Conservation (phyloP, 306 rosid species). For the Elaeagnus macrophylla region DNA sequence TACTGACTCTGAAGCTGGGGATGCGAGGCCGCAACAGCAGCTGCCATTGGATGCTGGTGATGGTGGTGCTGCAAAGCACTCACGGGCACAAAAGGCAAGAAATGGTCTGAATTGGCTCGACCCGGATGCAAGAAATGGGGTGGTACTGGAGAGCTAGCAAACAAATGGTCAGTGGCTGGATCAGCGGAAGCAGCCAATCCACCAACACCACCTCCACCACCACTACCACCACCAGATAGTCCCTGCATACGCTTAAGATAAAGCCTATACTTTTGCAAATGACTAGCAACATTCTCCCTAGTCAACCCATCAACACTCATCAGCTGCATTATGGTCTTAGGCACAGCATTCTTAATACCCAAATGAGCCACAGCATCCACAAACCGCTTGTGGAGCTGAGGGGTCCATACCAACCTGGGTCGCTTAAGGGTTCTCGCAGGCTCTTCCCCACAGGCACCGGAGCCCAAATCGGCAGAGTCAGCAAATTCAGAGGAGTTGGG, state of each 20-base stretch:
- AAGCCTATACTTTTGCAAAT: constrained; percentile 88
- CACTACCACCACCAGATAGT: constrained; percentile 30
- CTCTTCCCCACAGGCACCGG: constrained; percentile 79
- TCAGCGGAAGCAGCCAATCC: constrained; percentile 31
- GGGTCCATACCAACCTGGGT: constrained; percentile 95
- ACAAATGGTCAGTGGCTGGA: constrained; percentile 64
- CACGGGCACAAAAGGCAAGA: constrained; percentile 77
- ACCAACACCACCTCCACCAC: constrained; percentile 25
- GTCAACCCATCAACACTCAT: constrained; percentile 97
- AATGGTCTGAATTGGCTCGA: constrained; percentile 72
- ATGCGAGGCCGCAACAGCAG: constrained; percentile 28
- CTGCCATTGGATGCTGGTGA: constrained; percentile 51
- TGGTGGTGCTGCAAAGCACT: constrained; percentile 72
- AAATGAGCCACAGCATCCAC: constrained; percentile 93
- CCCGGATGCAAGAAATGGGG: constrained; percentile 73
- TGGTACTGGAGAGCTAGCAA: constrained; percentile 88
- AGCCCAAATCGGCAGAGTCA: constrained; percentile 76
- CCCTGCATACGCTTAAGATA: constrained; percentile 96
- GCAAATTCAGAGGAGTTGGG: constrained; percentile 81
- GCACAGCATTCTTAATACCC: constrained; percentile 93
- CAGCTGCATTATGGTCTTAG: constrained; percentile 99
- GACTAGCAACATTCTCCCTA: constrained; percentile 90
- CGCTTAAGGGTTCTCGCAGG: constrained; percentile 93
- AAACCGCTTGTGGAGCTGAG: constrained; percentile 90
- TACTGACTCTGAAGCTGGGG: constrained; percentile 57